These are phyloP conservation scores for Colletotrichum chrysophilum DNA, from an alignment of 2,329 filamentous ascomycete genomes.

Conservation along the genomic window DNA sequence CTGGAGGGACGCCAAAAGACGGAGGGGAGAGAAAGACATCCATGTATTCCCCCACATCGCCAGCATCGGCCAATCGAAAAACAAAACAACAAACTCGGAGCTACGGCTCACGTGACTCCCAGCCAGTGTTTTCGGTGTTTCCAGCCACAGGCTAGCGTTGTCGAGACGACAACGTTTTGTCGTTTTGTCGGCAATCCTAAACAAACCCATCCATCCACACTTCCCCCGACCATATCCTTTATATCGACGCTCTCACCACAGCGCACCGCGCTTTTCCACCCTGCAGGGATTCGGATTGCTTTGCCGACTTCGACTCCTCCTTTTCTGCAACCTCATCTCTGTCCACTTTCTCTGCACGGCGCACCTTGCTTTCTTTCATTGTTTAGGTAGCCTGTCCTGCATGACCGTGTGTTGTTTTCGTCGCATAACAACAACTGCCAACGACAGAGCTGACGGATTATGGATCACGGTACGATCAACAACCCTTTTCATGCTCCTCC, in stretches of 20 bases:
- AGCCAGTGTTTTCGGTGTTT: not conserved
- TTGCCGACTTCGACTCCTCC: not conserved
- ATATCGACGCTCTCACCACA: slow-evolving; percentile 20
- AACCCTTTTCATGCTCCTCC: not conserved
- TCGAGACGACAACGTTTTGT: not conserved
- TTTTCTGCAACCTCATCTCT: not conserved
- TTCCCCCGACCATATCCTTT: slow-evolving; percentile 18
- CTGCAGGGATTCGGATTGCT: slow-evolving; percentile 16
- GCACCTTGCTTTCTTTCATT: slow-evolving; percentile 17
- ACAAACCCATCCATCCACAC: slow-evolving; percentile 1
- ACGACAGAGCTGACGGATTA: not conserved
- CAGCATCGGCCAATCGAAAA: not conserved
- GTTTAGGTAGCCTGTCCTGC: slow-evolving; percentile 7
- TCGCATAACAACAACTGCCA: slow-evolving; percentile 18
- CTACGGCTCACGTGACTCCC: not conserved
- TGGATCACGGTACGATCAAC: slow-evolving; percentile 20
- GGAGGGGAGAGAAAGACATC: not conserved
- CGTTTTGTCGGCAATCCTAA: not conserved
- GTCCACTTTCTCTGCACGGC: not conserved
- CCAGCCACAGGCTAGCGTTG: not conserved
- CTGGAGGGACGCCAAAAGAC: not conserved
- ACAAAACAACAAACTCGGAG: not conserved
- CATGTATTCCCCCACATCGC: not conserved
- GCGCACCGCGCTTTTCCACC: slow-evolving; percentile 16
- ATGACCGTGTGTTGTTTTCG: slow-evolving; percentile 24